Evolutionary conservation across 1,284 basidiomycete species (phyloP).

Genomic region (Entoloma clypeatum): DNA sequence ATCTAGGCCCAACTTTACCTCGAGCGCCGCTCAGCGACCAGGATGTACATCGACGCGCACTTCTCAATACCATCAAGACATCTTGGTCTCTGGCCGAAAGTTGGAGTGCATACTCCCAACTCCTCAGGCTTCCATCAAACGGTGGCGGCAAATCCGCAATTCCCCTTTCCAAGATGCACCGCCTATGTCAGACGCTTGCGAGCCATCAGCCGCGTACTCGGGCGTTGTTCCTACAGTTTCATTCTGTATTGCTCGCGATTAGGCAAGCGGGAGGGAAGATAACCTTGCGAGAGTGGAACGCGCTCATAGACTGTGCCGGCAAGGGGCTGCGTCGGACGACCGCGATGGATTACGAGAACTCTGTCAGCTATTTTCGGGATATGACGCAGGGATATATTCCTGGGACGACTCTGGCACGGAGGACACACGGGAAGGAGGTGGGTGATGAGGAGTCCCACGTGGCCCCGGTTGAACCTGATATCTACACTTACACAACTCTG

Average conservation of each 20-base stretch:
- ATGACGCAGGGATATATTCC: conserved; percentile 46
- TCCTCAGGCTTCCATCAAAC: conserved; percentile 30
- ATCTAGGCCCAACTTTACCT: conserved; percentile 2
- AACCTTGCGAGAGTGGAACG: conserved; percentile 67
- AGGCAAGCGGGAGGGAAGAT: conserved; percentile 49
- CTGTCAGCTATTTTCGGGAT: conserved; percentile 59
- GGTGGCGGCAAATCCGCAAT: conserved; percentile 29
- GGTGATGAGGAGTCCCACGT: conserved; percentile 1
- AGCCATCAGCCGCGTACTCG: conserved; percentile 52
- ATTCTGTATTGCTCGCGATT: conserved; percentile 58
- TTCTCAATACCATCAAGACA: conserved; percentile 33
- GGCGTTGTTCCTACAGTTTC: conserved; percentile 53
- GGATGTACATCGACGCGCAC: conserved; percentile 21
- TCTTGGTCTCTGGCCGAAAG: conserved; percentile 43
- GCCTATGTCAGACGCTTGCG: conserved; percentile 53
- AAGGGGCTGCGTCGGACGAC: conserved; percentile 58
- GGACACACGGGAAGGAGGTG: conserved; percentile 15
- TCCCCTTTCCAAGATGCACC: conserved; percentile 54
- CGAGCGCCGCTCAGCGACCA: conserved; percentile 14
- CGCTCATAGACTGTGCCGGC: conserved; percentile 64
- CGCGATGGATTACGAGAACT: conserved; percentile 52
- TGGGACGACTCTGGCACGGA: conserved; percentile 37
- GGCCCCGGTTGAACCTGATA: conserved; percentile 45
- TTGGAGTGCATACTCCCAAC: conserved; percentile 58
- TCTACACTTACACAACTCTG: conserved; percentile 65